Evolutionary conservation across 805 yeast genomes (phyloP), one percentile per base, ranked within the genome.

Genomic region (Ogataea polymorpha): DNA sequence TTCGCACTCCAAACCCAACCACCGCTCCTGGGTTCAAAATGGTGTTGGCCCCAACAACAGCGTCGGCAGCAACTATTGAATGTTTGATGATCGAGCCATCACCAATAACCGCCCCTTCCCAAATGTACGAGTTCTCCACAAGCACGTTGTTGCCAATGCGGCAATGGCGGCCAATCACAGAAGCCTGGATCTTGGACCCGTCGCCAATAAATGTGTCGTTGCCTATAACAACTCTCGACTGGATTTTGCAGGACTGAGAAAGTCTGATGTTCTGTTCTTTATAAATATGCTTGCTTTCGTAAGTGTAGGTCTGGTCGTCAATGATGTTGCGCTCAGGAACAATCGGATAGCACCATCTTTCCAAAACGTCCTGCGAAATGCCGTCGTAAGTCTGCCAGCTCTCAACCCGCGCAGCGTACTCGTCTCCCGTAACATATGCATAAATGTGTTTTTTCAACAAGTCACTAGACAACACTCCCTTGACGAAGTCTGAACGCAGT

Each of bases 381-480:
- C 96, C 90, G 59, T 85, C 91, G 62, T 90, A 93, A 0, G 98
- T 88, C 58, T 86, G 86, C 82, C 93, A 83, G 59, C 91, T 84
- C 58, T 90, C 95, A n/a, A 88, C 98, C 58, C 99, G 77, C 2
- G 96, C 93, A 21, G 96, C 96, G 57, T 89, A 90, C 44, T 84
- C 82, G 39, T 79, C 82, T 37, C 77, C 79, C 14, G 93, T 76
- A 32, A 90, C 78, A 57, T 87, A 89, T 0, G 96, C 88, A 62
- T 91, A 91, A 23, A 93, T 86, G 41, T 90, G 85, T 60, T 93
- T 91, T 50, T 89, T 90, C 53, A 93, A 70, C 53, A 93, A 74
- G 63, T 93, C 99, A 37, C 95, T 83, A 12, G 93, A 82, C 45
- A 93, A 71, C 18, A 91, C 93, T 40, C 98, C 97, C 53, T 79